Evolutionary conservation across 441 rosid species (phyloP).

Genomic region (Gossypium aridum): DNA sequence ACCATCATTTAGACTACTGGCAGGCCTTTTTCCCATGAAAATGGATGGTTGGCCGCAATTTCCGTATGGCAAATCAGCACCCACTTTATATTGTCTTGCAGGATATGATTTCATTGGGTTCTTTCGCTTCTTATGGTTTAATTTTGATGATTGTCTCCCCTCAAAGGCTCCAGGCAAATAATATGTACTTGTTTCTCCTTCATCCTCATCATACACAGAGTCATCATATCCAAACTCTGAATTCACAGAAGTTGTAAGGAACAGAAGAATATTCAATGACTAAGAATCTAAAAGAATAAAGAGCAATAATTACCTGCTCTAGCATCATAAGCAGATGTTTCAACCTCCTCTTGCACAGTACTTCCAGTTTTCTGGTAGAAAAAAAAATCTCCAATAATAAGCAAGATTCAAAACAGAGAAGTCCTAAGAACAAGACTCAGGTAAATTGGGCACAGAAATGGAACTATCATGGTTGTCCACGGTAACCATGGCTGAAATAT

Average conservation of each 20-base stretch:
- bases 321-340: constrained; percentile 65
- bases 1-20: constrained; percentile 48
- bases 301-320: constrained; percentile 53
- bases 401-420: constrained; percentile 3
- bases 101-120: constrained; percentile 41
- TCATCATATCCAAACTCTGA: constrained; percentile 58
- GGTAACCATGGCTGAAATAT: neutral
- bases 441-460: neutral
- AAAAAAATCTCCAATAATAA: constrained; percentile 5
- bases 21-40: constrained; percentile 63
- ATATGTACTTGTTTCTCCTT: constrained; percentile 77
- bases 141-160: constrained; percentile 45
- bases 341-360: constrained; percentile 82
- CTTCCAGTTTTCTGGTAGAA: constrained; percentile 62
- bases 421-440: neutral
- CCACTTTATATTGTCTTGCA: constrained; percentile 59
- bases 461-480: neutral
- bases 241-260: constrained; percentile 25
- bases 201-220: constrained; percentile 71
- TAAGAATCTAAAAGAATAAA: constrained; percentile 8
- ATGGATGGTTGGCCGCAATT: constrained; percentile 43
- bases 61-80: constrained; percentile 52
- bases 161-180: constrained; percentile 66
- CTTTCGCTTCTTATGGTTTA: constrained; percentile 51
- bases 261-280: constrained; percentile 18